Conservation (phyloP, 2,329 filamentous ascomycete species). For the Fusarium continuum region DNA sequence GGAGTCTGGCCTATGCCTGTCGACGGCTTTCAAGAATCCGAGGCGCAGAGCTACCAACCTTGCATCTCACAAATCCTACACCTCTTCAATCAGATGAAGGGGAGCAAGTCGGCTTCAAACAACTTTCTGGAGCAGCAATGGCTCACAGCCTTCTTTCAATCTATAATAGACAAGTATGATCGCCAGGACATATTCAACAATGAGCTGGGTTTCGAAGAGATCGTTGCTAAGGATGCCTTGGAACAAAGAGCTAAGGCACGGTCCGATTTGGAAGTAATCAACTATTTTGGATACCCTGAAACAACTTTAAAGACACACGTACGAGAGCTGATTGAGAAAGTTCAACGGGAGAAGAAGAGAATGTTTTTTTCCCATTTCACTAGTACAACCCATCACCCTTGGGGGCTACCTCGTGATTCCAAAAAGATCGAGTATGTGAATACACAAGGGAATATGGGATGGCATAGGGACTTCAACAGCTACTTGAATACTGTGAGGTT, state of each 20-base stretch:
- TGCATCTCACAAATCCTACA: conserved; percentile 52
- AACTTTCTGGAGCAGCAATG: conserved; percentile 44
- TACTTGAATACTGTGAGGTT: conserved; percentile 47
- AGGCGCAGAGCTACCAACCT: conserved; percentile 54
- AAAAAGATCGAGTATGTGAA: conserved; percentile 25
- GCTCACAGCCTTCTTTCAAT: conserved; percentile 47
- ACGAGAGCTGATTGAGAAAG: conserved; percentile 41
- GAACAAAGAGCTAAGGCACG: conserved; percentile 21
- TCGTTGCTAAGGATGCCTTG: conserved; percentile 45
- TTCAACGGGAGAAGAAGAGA: conserved; percentile 43
- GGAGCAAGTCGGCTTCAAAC: neutral
- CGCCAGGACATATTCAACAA: conserved; percentile 46
- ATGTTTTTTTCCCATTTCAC: conserved; percentile 50
- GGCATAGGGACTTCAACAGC: conserved; percentile 44
- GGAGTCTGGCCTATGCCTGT: conserved; percentile 52
- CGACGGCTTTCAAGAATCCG: conserved; percentile 53
- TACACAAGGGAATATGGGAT: conserved; percentile 36
- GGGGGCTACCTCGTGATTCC: conserved; percentile 23
- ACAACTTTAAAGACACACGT: conserved; percentile 43
- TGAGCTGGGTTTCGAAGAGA: conserved; percentile 45
- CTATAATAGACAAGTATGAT: conserved; percentile 48
- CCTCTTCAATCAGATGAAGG: conserved; percentile 44
- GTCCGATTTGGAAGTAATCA: conserved; percentile 32
- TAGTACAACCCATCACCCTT: conserved; percentile 49
- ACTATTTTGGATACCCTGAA: conserved; percentile 49